Evolutionary conservation across 495 filamentous ascomycete genomes (phyloP), one percentile per base, ranked within the genome.

Genomic region (Penicillium nucicola): DNA sequence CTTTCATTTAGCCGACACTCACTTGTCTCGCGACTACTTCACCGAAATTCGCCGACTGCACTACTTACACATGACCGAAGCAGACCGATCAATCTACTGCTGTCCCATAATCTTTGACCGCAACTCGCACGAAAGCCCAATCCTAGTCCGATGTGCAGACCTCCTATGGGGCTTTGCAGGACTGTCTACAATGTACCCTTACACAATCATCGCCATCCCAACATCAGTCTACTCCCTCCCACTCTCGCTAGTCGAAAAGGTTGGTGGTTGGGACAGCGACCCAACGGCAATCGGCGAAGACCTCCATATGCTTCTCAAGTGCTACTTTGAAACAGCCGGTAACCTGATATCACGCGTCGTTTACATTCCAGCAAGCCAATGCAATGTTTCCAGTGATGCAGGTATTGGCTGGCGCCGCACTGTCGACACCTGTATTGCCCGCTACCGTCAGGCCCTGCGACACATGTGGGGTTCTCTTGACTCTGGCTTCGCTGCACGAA

Each of bases 381-480:
- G 79, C 66, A 86, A 88, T 50, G 78, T 87, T 33, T 79, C 77
- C 23, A 78, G 80, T 36, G 73, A 80, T 19, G 67, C 72, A 6
- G 61, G 60, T 31, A 78, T 71, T 28, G 41, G 80, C 18, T 56
- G 58, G n/a, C 78, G 82, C 17, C 58, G 60, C 22, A 62, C 78
- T 11, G 42, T 73, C n/a, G 68, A 69, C 23, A 83, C 82, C 43
- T 69, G 80, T 51, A 38, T 62, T 11, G 84, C 83, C 12, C 78
- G 84, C 18, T 88, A 86, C 60, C 78, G 76, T 55, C 84, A 88
- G 68, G 84, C 78, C 5, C 48, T 84, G 32, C 70, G 84, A 51
- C 84, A 88, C 69, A 88, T 88, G 84, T 87, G 84, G 84, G 84
- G 84, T 55, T 75, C 82, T 36, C 66, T 88, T 6, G 84, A 88